Base-by-base conservation (phyloP, 495 filamentous ascomycete species). In the Cercophora sp. region DNA sequence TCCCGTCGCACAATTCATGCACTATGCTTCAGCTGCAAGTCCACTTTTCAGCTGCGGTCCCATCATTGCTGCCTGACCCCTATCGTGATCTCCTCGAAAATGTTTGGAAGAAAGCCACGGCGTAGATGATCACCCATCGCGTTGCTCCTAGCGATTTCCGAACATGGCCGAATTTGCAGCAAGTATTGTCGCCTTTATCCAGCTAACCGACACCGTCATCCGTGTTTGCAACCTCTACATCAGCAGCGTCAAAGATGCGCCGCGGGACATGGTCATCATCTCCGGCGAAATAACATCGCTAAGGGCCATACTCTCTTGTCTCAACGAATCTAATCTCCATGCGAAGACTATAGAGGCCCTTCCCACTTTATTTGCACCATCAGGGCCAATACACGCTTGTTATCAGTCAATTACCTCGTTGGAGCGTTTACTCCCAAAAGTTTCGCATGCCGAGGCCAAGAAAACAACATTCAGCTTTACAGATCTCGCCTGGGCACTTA, bases 401-500 rank as follows among this genome's bases (percentile, higher is more conserved):
- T 20, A 15, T 16, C 40, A 23, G n/a, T 43, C 19, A 24, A 27
- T 54, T n/a, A 23, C 8, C 1, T 20, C 26, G 1, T 36, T 54
- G n/a, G 42, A 54, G 23, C 10, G 6, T 18, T 35, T 41, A 9
- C 27, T 46, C 11, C 42, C 42, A 16, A 18, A 13, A 13, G 20
- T 23, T 5, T 6, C 26, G 8, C 18, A 9, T 41, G 37, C 37
- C n/a, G n/a, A n/a, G 37, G 15, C 9, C 19, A 13, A 23, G 10
- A 19, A 5, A 23, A 19, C 19, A 43, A 23, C 16, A 15, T 5
- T 48, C 4, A 50, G 46, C n/a, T 19, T 54, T 0, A 48, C 51
- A 5, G 4, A 27, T 15, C 37, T 56, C 13, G 61, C 61, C 0
- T 69, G 64, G 64, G 62, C 66, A 5, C 40, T 60, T 1, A 67